Conservation (phyloP, 2,329 filamentous ascomycete species). For the Apiospora phragmitis region DNA sequence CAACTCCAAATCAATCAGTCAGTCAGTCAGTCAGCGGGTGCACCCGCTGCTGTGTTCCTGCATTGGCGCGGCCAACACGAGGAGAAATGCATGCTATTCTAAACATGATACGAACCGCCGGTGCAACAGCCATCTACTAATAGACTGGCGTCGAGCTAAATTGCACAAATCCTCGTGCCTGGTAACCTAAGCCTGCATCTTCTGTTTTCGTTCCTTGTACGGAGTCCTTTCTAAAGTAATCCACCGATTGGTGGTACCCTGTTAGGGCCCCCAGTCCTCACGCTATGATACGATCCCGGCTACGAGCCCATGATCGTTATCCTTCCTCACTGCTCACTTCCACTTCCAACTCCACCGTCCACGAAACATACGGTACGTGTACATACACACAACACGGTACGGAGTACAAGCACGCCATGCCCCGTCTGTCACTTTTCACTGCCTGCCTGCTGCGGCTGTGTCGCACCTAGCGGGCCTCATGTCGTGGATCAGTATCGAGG, state of each 20-base stretch:
- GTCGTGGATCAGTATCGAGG: neutral
- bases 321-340: no score
- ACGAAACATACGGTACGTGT: slow-evolving; percentile 1
- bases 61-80: neutral
- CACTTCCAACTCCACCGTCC: neutral
- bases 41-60: neutral
- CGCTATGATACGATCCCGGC: neutral
- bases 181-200: neutral
- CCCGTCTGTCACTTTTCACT: neutral
- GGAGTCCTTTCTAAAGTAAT: neutral
- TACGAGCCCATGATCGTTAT: neutral
- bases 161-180: neutral
- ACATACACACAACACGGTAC: neutral
- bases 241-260: slow-evolving; percentile 5
- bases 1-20: neutral
- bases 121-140: slow-evolving; percentile 4
- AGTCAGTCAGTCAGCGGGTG: neutral
- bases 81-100: neutral
- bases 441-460: neutral
- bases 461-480: neutral
- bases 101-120: neutral
- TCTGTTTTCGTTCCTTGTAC: neutral
- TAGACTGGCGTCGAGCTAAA: neutral
- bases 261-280: neutral
- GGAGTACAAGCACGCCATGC: neutral